These are phyloP conservation scores for Sugiyamaella qingdaonensis DNA, from an alignment of 805 yeast species.

Conservation along the genomic window DNA sequence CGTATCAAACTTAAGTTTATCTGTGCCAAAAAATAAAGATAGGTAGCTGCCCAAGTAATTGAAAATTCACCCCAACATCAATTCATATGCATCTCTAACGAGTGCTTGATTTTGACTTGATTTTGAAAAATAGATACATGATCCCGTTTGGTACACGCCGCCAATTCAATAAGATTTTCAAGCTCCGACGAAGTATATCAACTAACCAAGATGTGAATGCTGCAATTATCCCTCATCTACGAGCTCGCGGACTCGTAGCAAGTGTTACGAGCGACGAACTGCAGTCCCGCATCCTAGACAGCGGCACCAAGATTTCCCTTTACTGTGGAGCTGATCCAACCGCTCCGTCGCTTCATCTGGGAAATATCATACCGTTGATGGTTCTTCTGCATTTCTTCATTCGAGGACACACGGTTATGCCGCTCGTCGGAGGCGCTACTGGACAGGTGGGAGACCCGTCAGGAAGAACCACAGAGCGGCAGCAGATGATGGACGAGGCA, in stretches of 20 bases:
- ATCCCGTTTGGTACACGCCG: too few relatives aligned
- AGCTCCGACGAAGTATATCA: not conserved
- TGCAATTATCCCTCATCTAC: slow-evolving; percentile 40
- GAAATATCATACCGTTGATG: slow-evolving; percentile 85
- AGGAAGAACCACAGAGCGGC: slow-evolving; percentile 77
- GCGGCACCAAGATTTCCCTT: slow-evolving; percentile 44
- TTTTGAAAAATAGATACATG: too few relatives aligned
- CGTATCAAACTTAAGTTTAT: too few relatives aligned
- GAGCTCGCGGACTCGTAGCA: slow-evolving; percentile 46
- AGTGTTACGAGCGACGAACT: slow-evolving; percentile 27
- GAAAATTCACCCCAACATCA: not conserved
- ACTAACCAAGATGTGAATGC: slow-evolving; percentile 10
- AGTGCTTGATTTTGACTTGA: not conserved
- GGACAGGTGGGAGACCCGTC: slow-evolving; percentile 97
- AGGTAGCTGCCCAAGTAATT: not conserved
- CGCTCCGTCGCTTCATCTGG: slow-evolving; percentile 83
- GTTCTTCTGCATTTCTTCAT: slow-evolving; percentile 76
- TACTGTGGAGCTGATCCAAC: slow-evolving; percentile 98
- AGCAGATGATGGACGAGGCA: slow-evolving; percentile 47
- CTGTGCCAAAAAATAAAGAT: not conserved
- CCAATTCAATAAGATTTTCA: too few relatives aligned
- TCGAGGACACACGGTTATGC: slow-evolving; percentile 80
- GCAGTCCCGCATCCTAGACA: slow-evolving; percentile 4
- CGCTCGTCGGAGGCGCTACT: slow-evolving; percentile 75
- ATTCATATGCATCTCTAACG: not conserved